Evolutionary conservation across 768 basidiomycete species (phyloP).

Genomic region (Boletus patriciae): DNA sequence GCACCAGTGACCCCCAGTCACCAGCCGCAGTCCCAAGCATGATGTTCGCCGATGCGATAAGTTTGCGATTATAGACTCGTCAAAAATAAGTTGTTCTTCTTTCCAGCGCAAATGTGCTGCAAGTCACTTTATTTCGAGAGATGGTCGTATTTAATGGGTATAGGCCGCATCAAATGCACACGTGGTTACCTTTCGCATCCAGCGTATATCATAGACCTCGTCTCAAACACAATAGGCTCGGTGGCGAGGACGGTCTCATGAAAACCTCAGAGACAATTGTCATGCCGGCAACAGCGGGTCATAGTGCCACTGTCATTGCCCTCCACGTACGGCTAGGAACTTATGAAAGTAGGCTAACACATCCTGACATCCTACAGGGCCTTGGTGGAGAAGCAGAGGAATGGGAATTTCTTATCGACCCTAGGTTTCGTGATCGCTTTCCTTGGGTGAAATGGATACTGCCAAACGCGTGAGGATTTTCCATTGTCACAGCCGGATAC

Average conservation of each 20-base stretch:
- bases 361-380: background rate
- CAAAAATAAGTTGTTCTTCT: background rate
- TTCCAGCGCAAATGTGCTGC: background rate
- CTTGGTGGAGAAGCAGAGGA: background rate
- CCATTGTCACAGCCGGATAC: background rate
- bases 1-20: background rate
- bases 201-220: background rate
- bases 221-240: background rate
- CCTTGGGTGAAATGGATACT: conserved; percentile 2
- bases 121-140: background rate
- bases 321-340: background rate
- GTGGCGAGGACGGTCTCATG: background rate
- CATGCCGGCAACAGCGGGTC: background rate
- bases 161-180: no score
- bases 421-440: background rate
- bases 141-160: background rate
- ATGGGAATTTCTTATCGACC: background rate
- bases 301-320: background rate
- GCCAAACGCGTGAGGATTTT: background rate
- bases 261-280: background rate
- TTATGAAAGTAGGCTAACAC: background rate
- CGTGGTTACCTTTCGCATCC: background rate
- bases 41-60: background rate
- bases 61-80: background rate
- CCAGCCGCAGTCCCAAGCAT: background rate